A percentile compares a stretch with the other conserved stretches of the same genome.
Evolutionary conservation across 257 asterid genomes (phyloP).

Genomic region (Solanum raphanifolium): DNA sequence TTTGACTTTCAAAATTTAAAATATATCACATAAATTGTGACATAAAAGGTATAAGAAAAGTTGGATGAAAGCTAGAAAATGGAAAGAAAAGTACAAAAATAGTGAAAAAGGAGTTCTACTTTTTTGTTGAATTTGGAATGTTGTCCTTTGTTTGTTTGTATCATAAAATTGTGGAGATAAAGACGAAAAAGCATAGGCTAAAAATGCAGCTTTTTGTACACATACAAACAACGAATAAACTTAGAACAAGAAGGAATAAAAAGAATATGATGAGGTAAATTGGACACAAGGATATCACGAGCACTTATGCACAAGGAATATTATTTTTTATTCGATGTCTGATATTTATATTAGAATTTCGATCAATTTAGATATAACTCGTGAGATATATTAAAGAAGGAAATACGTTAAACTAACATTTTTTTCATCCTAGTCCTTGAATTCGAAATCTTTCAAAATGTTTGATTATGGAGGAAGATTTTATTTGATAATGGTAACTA

Average conservation of each 20-base stretch:
- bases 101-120: constrained; percentile 12
- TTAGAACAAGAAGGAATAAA: constrained; percentile 13
- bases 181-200: not conserved
- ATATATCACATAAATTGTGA: not conserved
- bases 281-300: constrained; percentile 26
- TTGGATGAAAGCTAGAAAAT: not conserved
- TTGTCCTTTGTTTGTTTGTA: not conserved
- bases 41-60: too few species aligned
- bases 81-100: not conserved
- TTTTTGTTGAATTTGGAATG: constrained; percentile 7
- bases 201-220: constrained; percentile 1
- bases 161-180: not conserved
- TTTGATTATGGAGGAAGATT: not conserved
- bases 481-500: not conserved
- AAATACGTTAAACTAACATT: not conserved
- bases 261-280: constrained; percentile 2
- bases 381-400: not conserved
- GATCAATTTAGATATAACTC: not conserved
- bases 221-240: constrained; percentile 20
- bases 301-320: not conserved
- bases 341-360: not conserved
- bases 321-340: not conserved
- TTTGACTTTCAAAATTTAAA: not conserved
- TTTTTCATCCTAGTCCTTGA: not conserved
- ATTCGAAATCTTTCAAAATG: not conserved